Conservation (phyloP, 1,284 basidiomycete species). For the Sparassis latifolia region DNA sequence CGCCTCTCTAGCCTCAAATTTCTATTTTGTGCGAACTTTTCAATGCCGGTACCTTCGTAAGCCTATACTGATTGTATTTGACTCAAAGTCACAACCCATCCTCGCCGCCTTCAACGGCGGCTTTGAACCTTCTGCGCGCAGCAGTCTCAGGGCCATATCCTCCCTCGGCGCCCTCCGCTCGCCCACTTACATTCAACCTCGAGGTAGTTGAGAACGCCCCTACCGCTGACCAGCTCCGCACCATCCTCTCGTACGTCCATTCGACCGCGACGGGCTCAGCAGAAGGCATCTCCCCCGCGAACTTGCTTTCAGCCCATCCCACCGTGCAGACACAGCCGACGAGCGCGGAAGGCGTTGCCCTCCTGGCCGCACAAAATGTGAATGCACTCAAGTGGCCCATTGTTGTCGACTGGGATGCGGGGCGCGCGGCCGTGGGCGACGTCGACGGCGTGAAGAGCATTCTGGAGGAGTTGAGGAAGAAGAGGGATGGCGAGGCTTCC, state of each 20-base stretch:
- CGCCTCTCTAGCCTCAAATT: constrained; percentile 42
- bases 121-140: constrained; percentile 50
- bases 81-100: constrained; percentile 50
- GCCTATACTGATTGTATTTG: not conserved
- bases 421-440: constrained; percentile 56
- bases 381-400: constrained; percentile 59
- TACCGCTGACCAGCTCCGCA: constrained; percentile 58
- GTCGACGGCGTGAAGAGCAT: constrained; percentile 59
- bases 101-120: constrained; percentile 56
- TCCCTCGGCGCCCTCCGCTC: constrained; percentile 32
- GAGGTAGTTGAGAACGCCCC: constrained; percentile 59
- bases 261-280: constrained; percentile 11
- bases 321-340: constrained; percentile 37
- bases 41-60: not conserved
- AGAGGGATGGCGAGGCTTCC: constrained; percentile 49
- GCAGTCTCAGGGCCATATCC: constrained; percentile 59
- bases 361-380: constrained; percentile 48
- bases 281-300: constrained; percentile 23
- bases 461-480: constrained; percentile 54
- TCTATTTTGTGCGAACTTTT: constrained; percentile 53
- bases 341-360: constrained; percentile 36
- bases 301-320: constrained; percentile 52
- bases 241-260: constrained; percentile 57
- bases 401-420: constrained; percentile 73
- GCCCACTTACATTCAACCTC: constrained; percentile 64